Evolutionary conservation across 257 asterid species (phyloP).

Genomic region (Solanum piurae): DNA sequence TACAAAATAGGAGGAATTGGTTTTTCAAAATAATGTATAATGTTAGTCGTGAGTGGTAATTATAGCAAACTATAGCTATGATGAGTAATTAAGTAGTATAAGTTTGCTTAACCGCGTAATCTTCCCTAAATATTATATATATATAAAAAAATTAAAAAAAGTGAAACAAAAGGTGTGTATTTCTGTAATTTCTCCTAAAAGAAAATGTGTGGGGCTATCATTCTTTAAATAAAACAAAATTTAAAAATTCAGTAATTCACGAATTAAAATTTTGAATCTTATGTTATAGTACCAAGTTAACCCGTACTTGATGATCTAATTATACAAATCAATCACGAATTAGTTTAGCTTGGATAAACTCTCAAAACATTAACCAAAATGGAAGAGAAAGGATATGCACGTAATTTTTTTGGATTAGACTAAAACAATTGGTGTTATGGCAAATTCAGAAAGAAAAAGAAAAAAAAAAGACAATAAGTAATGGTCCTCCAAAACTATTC

Average conservation of each 20-base stretch:
- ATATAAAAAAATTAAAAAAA: too few relatives aligned
- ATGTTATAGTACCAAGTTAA: not conserved
- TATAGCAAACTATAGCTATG: too few relatives aligned
- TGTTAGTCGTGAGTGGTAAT: too few relatives aligned
- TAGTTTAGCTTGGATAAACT: not conserved
- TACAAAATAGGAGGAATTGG: too few relatives aligned
- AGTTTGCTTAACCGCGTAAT: too few relatives aligned
- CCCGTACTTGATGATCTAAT: not conserved
- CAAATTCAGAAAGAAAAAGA: too few relatives aligned
- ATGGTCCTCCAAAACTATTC: not conserved
- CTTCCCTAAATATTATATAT: too few relatives aligned
- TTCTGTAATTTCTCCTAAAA: too few relatives aligned
- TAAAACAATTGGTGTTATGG: not conserved
- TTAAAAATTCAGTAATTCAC: not conserved
- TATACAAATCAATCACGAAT: not conserved
- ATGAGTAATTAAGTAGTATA: too few relatives aligned
- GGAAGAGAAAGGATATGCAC: not conserved
- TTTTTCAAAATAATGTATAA: too few relatives aligned
- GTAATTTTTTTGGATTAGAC: not conserved
- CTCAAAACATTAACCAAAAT: not conserved
- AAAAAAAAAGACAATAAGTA: not conserved
- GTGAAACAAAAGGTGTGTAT: too few relatives aligned
- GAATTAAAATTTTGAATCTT: not conserved
- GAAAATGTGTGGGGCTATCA: not conserved
- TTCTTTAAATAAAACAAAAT: not conserved